Evolutionary conservation across 805 yeast genomes (phyloP), one percentile per base, ranked within the genome.

Genomic region (Jamesozyma spencerorum): DNA sequence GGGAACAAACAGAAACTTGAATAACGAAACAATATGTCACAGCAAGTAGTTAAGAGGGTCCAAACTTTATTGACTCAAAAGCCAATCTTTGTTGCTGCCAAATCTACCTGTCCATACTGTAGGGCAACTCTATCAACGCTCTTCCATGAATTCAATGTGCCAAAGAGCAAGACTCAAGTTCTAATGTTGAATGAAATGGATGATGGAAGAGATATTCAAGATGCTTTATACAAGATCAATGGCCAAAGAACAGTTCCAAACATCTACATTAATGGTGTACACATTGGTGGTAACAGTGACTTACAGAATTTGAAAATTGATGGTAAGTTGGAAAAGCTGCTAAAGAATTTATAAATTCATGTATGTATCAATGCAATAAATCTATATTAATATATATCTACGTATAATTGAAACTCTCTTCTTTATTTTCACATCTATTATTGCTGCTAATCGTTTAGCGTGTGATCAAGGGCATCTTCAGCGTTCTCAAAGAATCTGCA

Each of bases 171-270:
- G 54, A 69, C 65, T 19, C 40, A 46, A 43, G 62, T 64, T 40
- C 66, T 69, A 58, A 70, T 67, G 53, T 48, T 65, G 54, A 53
- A 69, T 63, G 47, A 77, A 70, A 66, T 67, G 43, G 72, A 64
- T n/a, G 88, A 86, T 45, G 97, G 97, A 43, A 65, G 68, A 36
- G 88, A 80, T 26, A 75, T 87, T 51, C 97, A 88, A 68, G 80
- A 68, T 37, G 94, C 94, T 49, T 71, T 90, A 45, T 62, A 60
- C 39, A 77, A 81, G 58, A 63, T 86, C 45, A 84, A 94, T 31
- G 92, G 94, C 45, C 97, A 90, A 71, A 74, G 79, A 51, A 86
- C 97, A 31, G 97, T 90, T 47, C 98, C 98, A 47, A 87, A 83
- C 62, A 74, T 90, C 52, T 90, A 82, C 68, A 86, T 90, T 61